Evolutionary conservation across 306 rosid genomes (phyloP), one percentile per base, ranked within the genome.

Genomic region (Quercus mongolica): DNA sequence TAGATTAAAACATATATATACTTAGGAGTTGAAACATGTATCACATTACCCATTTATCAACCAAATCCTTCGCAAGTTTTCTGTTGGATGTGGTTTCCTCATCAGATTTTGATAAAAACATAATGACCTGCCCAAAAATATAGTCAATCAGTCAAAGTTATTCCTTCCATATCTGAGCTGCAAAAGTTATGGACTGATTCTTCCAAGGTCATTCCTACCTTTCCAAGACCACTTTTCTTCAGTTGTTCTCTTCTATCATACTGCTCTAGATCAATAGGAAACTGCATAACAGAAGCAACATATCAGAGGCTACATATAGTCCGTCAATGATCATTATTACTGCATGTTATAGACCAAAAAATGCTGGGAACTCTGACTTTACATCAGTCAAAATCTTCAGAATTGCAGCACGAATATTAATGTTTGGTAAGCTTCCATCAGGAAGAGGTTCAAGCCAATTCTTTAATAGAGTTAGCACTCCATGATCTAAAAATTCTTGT

Each of bases 381-480:
- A 94, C 98, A 85, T 94, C 97, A 76, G 89, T 91, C 87, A 94
- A 86, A 85, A 94, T 94, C 80, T 72, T 88, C 92, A 94, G 83
- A 82, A 94, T 88, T 81, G 92, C 94, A 0, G 91, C 89, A 79
- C 97, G 92, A 55, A 92, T 94, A 80, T 91, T 94, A 74, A 92
- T 91, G 83, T 91, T 94, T 4, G 97, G 97, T 82, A 94, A 87
- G 86, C 97, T 94, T 87, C 97, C 98, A 82, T 94, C 97, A 21
- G 98, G 94, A 64, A 92, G 98, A 9, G 97, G 98, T 87, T 94
- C 98, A 56, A 92, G 97, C 98, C 98, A 94, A 83, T 86, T 92
- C 89, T 91, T 94, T 62, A 92, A 82, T 61, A 94, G 84, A 59
- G 92, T 89, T 70, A 94, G 75, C 80, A 92, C 97, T 82, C 98